Conservation (phyloP, 371 early-diverging fungal genomes). For the Capillidium heterosporum region DNA sequence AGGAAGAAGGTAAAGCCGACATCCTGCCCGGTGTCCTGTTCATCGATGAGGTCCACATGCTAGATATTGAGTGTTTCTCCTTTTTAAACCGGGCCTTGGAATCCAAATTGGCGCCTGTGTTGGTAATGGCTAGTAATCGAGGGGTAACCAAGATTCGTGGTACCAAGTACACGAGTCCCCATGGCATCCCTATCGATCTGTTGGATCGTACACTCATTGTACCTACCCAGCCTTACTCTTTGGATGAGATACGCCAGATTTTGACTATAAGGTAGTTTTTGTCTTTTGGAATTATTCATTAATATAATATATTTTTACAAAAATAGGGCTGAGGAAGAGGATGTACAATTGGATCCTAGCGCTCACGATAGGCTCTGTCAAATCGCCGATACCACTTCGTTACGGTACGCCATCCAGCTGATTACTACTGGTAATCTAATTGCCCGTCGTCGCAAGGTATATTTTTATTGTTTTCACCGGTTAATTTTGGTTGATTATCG, state of each 20-base stretch:
- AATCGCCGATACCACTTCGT: constrained; percentile 80
- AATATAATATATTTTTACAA: neutral
- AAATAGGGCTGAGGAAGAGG: constrained; percentile 80
- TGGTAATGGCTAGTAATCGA: constrained; percentile 97
- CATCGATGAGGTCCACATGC: constrained; percentile 98
- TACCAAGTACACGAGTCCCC: constrained; percentile 79
- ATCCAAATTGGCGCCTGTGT: constrained; percentile 86
- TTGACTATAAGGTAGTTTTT: constrained; percentile 47
- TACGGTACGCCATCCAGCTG: constrained; percentile 93
- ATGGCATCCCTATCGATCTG: constrained; percentile 95
- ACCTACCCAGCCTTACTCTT: constrained; percentile 65
- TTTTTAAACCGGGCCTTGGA: constrained; percentile 95
- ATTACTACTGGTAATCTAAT: constrained; percentile 85
- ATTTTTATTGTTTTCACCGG: neutral
- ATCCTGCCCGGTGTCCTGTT: constrained; percentile 95
- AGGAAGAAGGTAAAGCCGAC: constrained; percentile 97
- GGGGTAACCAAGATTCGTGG: constrained; percentile 90
- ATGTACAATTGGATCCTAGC: constrained; percentile 88
- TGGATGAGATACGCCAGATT: constrained; percentile 79
- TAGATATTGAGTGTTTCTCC: constrained; percentile 97
- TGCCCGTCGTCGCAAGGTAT: constrained; percentile 71
- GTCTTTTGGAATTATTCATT: neutral
- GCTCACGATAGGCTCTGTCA: constrained; percentile 75
- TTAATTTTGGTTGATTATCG: neutral
- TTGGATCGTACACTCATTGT: constrained; percentile 90